Evolutionary conservation across 1,139 yeast species (phyloP), one percentile per base, ranked within the genome.

Genomic region (Debaryomycetaceae sp.): DNA sequence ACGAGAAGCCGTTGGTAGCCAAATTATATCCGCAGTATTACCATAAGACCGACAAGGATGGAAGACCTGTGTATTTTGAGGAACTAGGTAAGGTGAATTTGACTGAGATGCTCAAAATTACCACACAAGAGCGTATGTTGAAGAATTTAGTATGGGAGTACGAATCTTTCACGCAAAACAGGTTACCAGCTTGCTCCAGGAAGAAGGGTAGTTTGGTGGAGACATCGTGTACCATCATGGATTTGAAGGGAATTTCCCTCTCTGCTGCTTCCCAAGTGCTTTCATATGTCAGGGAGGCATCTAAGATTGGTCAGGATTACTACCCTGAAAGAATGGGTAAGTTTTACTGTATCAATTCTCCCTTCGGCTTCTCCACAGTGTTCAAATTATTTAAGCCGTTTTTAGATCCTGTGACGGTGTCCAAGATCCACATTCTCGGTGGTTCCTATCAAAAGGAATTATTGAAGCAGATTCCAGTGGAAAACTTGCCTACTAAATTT

Each of bases 271-370:
- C 85, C 52, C 88, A 85, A 64, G 99, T 93, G 40, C 76, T 90
- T 56, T 76, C 85, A 24, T 93, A 91, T 68, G 96, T 93, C 45
- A 82, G 84, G 63, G 97, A 90, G 68, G 97, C 99, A 24, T 87
- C 97, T 20, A 74, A 79, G 58, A 89, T 93, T 60, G 97, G 98
- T 51, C 99, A 93, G 72, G 89, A 93, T 74, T 93, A 87, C 69
- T 93, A 93, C 66, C 99, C 99, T n/a, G 99, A 93, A 75, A 86
- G 99, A 70, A 91, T 93, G 98, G 98, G 99, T 60, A 90, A 89
- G 69, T 93, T 93, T 64, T 93, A 89, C 71, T 75, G 91, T 60
- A 88, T 93, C 69, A 93, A 93, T 64, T 96, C 99, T 2, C 99
- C 99, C 50, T 93, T 90, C 65, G 99, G 99, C 5, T 93, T 93